Percentiles rank a stretch among this genome's conserved stretches.
Conservation (phyloP, 1,284 basidiomycete genomes). For the Stereum hirsutum region DNA sequence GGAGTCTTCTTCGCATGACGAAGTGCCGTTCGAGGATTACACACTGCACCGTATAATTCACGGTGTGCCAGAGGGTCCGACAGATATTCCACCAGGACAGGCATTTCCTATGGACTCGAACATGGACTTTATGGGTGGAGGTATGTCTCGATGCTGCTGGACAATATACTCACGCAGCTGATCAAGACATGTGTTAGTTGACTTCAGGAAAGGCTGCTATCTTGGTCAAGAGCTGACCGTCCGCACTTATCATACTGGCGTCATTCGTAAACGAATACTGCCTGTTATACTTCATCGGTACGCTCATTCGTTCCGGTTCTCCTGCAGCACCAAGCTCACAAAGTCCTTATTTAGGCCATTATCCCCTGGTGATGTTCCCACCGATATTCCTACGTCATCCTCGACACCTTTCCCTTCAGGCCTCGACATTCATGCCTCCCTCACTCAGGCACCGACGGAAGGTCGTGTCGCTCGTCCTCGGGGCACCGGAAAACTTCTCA, state of each 20-base stretch:
- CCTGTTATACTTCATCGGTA: slow-evolving; percentile 41
- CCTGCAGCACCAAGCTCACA: too few relatives aligned
- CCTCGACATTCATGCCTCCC: slow-evolving; percentile 12
- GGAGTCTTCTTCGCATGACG: slow-evolving; percentile 45
- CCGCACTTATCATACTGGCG: slow-evolving; percentile 92
- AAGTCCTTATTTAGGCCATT: too few relatives aligned
- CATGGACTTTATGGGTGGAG: slow-evolving; percentile 86
- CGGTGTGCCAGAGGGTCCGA: slow-evolving; percentile 83
- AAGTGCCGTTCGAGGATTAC: slow-evolving; percentile 49
- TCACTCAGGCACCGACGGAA: slow-evolving; percentile 7
- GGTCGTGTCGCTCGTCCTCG: slow-evolving; percentile 35
- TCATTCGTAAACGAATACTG: slow-evolving; percentile 85
- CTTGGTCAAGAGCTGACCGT: slow-evolving; percentile 97
- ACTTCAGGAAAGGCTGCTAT: slow-evolving; percentile 97
- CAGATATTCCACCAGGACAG: slow-evolving; percentile 70
- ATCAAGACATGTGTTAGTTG: slow-evolving; percentile 46
- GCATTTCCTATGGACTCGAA: slow-evolving; percentile 93
- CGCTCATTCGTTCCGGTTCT: too few relatives aligned
- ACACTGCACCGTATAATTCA: slow-evolving; percentile 71
- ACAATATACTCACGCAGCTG: neutral
- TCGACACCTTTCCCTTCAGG: slow-evolving; percentile 7
- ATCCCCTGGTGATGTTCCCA: too few relatives aligned
- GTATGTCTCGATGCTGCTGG: slow-evolving; percentile 39
- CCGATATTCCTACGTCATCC: neutral
- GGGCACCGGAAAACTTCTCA: slow-evolving; percentile 60